Percentiles rank a stretch among this genome's conserved stretches.
Conservation (phyloP, 768 basidiomycete species). For the Pholiota molesta region DNA sequence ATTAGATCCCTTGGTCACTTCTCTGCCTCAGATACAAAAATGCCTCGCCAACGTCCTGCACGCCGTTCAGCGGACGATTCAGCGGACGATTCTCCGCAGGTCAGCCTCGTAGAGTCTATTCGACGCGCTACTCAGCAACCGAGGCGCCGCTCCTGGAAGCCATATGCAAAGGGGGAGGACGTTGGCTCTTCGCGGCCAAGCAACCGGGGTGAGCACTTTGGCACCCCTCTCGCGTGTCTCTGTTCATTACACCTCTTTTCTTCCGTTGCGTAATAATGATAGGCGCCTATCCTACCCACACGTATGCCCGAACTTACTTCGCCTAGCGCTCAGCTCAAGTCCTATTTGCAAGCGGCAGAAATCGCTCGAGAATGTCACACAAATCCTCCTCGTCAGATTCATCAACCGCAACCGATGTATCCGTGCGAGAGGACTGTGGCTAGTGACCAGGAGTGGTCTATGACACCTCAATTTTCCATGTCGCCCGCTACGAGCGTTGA, state of each 20-base stretch:
- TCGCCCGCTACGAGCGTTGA: neutral
- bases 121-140: neutral
- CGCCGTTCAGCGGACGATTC: neutral
- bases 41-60: neutral
- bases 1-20: neutral
- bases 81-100: neutral
- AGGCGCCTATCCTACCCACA: neutral
- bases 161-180: neutral
- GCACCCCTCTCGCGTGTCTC: neutral
- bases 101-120: neutral
- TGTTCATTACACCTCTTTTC: neutral
- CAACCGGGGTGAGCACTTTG: neutral
- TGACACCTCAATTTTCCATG: neutral
- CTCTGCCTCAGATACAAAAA: neutral
- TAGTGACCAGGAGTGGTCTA: neutral
- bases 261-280: neutral
- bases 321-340: neutral
- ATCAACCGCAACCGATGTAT: neutral
- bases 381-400: neutral
- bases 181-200: neutral
- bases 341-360: neutral
- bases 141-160: neutral
- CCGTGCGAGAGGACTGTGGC: neutral
- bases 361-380: neutral
- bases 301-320: neutral